Conservation (phyloP, 2,329 filamentous ascomycete species). For the Botrytis medusae region DNA sequence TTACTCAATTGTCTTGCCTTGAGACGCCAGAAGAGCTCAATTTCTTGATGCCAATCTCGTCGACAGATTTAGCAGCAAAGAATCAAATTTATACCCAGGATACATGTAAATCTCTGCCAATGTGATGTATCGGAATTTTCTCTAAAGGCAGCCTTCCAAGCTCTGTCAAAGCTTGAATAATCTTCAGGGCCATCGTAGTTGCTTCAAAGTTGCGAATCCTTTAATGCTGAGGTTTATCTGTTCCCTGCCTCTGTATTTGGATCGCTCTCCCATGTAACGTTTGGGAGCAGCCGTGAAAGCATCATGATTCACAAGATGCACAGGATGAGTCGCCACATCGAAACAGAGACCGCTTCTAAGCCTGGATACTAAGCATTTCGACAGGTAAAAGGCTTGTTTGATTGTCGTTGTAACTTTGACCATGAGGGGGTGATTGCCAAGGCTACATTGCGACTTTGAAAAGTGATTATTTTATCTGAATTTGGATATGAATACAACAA, state of each 20-base stretch:
- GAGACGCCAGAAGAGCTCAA: too few species aligned
- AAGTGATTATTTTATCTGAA: background rate
- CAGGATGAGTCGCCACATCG: background rate
- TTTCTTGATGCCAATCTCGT: too few species aligned
- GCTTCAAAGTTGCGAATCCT: background rate
- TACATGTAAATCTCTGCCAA: background rate
- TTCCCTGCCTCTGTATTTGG: background rate
- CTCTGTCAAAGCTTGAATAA: background rate
- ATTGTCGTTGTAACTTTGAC: background rate
- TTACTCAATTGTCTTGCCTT: too few species aligned
- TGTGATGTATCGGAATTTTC: background rate
- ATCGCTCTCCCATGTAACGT: background rate
- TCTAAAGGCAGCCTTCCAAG: background rate
- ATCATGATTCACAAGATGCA: background rate
- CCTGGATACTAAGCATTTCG: background rate
- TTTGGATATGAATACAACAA: background rate
- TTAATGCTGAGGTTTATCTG: background rate
- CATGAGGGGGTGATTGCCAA: background rate
- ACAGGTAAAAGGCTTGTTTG: background rate
- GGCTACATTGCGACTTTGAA: background rate
- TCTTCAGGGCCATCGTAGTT: background rate
- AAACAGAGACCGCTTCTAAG: background rate
- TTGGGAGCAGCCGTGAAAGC: background rate
- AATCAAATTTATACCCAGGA: too few species aligned
- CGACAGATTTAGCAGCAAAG: too few species aligned